Base-by-base conservation (phyloP, 441 rosid species). In the Dalechampia spathulata region DNA sequence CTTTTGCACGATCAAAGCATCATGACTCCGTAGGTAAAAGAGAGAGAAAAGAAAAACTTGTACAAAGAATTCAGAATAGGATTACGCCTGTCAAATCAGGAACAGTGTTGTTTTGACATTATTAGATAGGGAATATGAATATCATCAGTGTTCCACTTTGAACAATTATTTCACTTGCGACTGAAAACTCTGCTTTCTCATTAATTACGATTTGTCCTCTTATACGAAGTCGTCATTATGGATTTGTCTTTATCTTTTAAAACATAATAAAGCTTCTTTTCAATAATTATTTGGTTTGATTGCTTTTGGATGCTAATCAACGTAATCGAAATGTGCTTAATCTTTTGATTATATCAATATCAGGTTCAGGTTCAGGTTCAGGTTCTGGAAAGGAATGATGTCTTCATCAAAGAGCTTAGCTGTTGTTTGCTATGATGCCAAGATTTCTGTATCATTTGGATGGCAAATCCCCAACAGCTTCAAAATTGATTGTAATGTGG, bases 381-480 rank as follows among this genome's bases (percentile, higher is more conserved):
- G n/a, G n/a, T n/a, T n/a, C n/a, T n/a, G n/a, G n/a, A 52, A 36
- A 28, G 53, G 45, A 12, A 61, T 43, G 22, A 40, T 48, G 78
- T 69, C 73, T 49, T 49, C 14, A 38, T 70, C 72, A 63, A n/a
- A 50, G 58, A 21, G 65, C 69, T 73, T 74, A 72, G 76, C 85
- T 70, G 80, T 75, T 76, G 30, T 58, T 63, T 71, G 64, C 70
- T 58, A 64, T 68, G 63, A 59, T 61, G 58, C 60, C 42, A 57
- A 73, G 63, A 58, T 62, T 71, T 77, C 41, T 49, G 30, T 42
- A 59, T 58, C 66, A 55, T 37, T n/a, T 58, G 60, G 70, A 69
- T 60, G 36, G 63, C 65, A 61, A 60, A 65, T 66, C 57, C n/a
- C 60, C 58, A 45, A 37, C 63, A 66, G 49, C 54, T 53, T 17